Base-by-base conservation (phyloP, 768 basidiomycete genomes). In the Gymnopilus dilepis region DNA sequence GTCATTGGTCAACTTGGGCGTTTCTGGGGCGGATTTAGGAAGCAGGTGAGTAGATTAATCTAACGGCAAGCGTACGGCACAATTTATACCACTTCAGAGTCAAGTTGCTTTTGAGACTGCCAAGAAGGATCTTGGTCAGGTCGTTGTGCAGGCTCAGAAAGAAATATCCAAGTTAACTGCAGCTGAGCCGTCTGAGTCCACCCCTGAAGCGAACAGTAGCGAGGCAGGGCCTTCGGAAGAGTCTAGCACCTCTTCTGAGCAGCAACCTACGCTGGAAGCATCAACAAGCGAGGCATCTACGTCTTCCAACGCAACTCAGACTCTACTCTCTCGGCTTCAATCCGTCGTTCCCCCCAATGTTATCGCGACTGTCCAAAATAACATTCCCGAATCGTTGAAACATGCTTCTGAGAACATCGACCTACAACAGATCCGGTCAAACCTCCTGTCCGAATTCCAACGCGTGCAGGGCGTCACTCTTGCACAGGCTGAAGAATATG, bases 11-110 rank as follows among this genome's bases (percentile, higher is more conserved):
- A 93, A 69, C 78, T 97, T 12, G 87, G 89, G 28, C 82, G 89
- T 54, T 89, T 95, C 71, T 97, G 95, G 95, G 94, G 94, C 45
- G 91, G 93, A 30, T 91, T 96, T 70, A 86, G 88, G 79, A 92
- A 90, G 73, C 94, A 95, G 87, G 94, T 87, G 67, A 65, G 86
- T 69, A 60, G 19, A 33, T 22, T 30, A n/a, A 19, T 21, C 22
- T 24, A n/a, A 9, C 17, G 41, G 19, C 3, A 11, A 41, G 7
- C 11, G 12, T 41, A 26, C 45, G 26, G 13, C 17, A 19, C 15
- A 31, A n/a, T 21, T 21, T 43, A 56, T 37, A 40, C 47, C 51
- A 47, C 19, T 52, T 41, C 56, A 94, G 92, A 88, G 91, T 69
- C 89, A 91, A 74, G 81, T 72, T 40, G 90, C 83, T 4, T 70